Base-by-base conservation (phyloP, 768 basidiomycete species). In the Naematelia aurantialba region DNA sequence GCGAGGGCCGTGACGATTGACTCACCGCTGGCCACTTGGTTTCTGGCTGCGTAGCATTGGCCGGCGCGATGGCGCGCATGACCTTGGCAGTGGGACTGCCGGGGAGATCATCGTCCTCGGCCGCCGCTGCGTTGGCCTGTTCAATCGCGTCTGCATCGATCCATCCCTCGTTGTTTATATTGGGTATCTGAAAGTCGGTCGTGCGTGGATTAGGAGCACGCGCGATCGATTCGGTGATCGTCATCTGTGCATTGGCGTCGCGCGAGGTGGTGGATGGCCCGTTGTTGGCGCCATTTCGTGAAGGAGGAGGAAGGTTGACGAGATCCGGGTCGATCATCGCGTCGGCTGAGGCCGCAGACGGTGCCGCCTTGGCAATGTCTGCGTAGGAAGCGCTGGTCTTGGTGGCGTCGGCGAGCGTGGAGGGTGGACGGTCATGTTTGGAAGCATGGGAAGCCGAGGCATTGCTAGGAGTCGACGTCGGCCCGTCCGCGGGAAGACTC, bases 1-100 rank as follows among this genome's bases (percentile, higher is more conserved):
- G n/a, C 24, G 55, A 12, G 19, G 12, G 29, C 10, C 5, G 50
- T 11, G 10, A 30, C 14, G 4, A 52, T 26, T 17, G 17, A 70
- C 71, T 70, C 54, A 73, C 71, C 24, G 69, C 50, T 45, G 64
- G 66, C 71, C 71, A 73, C 45, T 66, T 66, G 5, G 56, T 47
- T 42, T 66, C 63, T n/a, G 59, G 55, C 59, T 61, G 61, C 19
- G 55, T 54, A 5, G 71, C 71, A 50, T 68, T 66, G 17, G 66
- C 65, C 25, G 71, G 71, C 8, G 69, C 71, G 31, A 70, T 68
- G 11, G 67, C 68, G 25, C 66, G 31, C 64, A 73, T 66, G 34
- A 69, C 42, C 51, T 68, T 68, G 1, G 62, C 54, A n/a, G 71
- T 68, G 1, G 71, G 71, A 52, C 69, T 70, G 26, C 71, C 71